phyloP scores from a whole-genome alignment of 2,329 filamentous ascomycete genomes.

The Incumbomyces delicatus region DNA sequence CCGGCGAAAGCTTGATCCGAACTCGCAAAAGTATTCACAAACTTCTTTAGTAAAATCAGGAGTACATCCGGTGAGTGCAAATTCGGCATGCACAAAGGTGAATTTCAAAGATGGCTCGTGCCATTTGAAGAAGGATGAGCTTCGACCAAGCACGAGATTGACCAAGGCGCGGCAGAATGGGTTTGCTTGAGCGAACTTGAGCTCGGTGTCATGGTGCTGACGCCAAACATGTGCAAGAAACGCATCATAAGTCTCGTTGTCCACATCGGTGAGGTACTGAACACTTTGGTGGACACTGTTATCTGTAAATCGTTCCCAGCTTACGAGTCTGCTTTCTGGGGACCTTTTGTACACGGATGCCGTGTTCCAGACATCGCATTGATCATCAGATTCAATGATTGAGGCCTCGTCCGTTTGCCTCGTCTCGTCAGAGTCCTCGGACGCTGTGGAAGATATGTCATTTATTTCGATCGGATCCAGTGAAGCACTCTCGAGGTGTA shows the following conservation, averaged over 20 bases:
- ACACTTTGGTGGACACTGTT: slow-evolving; percentile 24
- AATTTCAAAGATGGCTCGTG: slow-evolving; percentile 28
- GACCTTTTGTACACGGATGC: slow-evolving; percentile 18
- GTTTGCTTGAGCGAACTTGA: slow-evolving; percentile 24
- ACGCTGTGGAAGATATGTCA: slow-evolving; percentile 9
- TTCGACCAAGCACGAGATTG: slow-evolving; percentile 35
- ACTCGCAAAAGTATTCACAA: slow-evolving; percentile 7
- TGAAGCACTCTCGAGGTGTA: not conserved
- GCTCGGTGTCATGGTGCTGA: not conserved
- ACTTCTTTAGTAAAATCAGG: slow-evolving; percentile 5
- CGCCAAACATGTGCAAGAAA: slow-evolving; percentile 19
- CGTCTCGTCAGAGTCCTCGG: not conserved
- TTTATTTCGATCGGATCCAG: slow-evolving; percentile 11
- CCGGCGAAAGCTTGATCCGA: slow-evolving; percentile 6
- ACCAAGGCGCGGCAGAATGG: slow-evolving; percentile 32
- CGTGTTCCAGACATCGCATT: slow-evolving; percentile 29
- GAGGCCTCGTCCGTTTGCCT: slow-evolving; percentile 18
- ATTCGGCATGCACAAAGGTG: slow-evolving; percentile 32
- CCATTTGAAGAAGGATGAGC: slow-evolving; percentile 34
- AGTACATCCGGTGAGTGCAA: slow-evolving; percentile 38
- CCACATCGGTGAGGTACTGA: slow-evolving; percentile 36
- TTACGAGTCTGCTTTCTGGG: slow-evolving; percentile 20
- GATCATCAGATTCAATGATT: slow-evolving; percentile 17
- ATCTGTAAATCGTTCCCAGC: slow-evolving; percentile 34
- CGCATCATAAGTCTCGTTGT: slow-evolving; percentile 31